Base-by-base conservation (phyloP, 2,329 filamentous ascomycete genomes). In the Apiospora aurea region DNA sequence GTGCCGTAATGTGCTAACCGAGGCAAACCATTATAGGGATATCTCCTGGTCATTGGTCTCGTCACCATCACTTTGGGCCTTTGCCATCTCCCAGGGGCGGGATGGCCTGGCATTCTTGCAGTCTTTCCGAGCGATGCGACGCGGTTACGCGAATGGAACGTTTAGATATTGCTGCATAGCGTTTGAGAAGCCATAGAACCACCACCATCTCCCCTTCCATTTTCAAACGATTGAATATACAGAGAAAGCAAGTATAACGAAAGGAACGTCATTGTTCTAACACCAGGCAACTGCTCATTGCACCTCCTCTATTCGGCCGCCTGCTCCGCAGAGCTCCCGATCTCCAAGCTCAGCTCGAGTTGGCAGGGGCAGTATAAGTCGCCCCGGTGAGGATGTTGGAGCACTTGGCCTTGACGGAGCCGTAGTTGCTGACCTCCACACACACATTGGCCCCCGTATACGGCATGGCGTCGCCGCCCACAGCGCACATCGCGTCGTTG, bases 21-120 rank as follows among this genome's bases (percentile, higher is more conserved):
- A 64, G 5, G 21, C 7, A n/a, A 49, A n/a, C 10, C 2, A 11
- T 38, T 49, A 7, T 66, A 90, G 88, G 88, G 89, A 91, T 74
- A 89, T 91, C n/a, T 89, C 88, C 21, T 90, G 88, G 88, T 83
- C 84, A 10, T 81, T 91, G 13, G 84, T 91, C 21, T 88, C 90
- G 73, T 90, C 87, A 38, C 88, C 89, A 0, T 85, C 87, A 2
- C 83, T 91, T 10, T 90, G 89, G 89, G 86, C 88, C 0, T 90
- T 90, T 74, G 89, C 89, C 5, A 85, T 90, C 57, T 86, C 87
- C 29, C 89, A 90, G 75, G 89, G 89, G 14, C 81, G 89, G 69
- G 89, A 91, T 74, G 88, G 88, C 2, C 85, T 91, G 57, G 87
- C 88, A 4, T 91, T 90, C 74, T 79, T 91, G 72, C 88, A 90